A percentile compares a stretch with the other conserved stretches of the same genome.
phyloP scores from a whole-genome alignment of 2,329 filamentous ascomycete genomes.

The Hortaea werneckii region DNA sequence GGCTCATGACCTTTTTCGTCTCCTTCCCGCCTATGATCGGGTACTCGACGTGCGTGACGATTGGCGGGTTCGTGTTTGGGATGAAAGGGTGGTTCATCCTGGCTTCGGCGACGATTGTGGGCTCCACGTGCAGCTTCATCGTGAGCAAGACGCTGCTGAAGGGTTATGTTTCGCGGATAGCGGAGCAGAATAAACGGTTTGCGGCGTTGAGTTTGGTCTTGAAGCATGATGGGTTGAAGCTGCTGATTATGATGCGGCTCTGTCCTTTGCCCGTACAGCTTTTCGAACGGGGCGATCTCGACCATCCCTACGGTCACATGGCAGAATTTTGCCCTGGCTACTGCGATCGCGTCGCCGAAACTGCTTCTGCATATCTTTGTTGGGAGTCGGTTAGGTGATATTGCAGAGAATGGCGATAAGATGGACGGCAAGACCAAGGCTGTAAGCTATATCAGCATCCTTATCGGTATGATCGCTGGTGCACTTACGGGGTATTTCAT shows the following conservation, averaged over 20 bases:
- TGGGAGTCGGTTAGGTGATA: constrained; percentile 66
- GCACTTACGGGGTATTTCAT: constrained; percentile 72
- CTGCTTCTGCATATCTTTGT: constrained; percentile 89
- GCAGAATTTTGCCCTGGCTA: constrained; percentile 67
- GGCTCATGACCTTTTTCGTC: constrained; percentile 62
- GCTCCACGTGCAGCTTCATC: constrained; percentile 70
- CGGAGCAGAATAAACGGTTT: constrained; percentile 77
- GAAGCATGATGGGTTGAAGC: constrained; percentile 78
- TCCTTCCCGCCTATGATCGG: constrained; percentile 83
- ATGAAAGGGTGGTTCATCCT: constrained; percentile 77
- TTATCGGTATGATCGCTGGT: constrained; percentile 61
- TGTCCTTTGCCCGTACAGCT: constrained; percentile 86
- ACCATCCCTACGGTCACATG: constrained; percentile 84
- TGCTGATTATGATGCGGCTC: constrained; percentile 82
- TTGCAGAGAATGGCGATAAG: constrained; percentile 72
- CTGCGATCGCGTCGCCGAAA: constrained; percentile 73
- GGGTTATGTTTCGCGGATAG: constrained; percentile 66
- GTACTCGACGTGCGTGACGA: constrained; percentile 66
- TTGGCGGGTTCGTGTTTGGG: constrained; percentile 62
- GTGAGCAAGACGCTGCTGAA: constrained; percentile 70
- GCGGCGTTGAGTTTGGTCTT: constrained; percentile 79
- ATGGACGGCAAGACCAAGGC: constrained; percentile 72
- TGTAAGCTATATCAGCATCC: constrained; percentile 75
- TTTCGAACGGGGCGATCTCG: constrained; percentile 88
- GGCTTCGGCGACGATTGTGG: constrained; percentile 65